Conservation (phyloP, 2,329 filamentous ascomycete genomes). For the Aspergillus japonicus region DNA sequence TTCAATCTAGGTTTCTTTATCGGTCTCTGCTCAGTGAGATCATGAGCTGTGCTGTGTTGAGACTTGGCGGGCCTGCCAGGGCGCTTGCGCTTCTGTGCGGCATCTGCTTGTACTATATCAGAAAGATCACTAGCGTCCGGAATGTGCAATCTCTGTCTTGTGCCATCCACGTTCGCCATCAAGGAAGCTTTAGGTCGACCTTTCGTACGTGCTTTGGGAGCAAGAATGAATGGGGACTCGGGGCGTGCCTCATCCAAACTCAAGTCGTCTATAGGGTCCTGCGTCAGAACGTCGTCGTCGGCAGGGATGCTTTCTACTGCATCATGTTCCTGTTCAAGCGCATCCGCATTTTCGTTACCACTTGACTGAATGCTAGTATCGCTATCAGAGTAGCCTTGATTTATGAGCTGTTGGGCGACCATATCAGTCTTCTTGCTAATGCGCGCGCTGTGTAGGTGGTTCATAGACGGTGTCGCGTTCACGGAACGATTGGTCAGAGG, state of each 20-base stretch:
- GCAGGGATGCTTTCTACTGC: conserved; percentile 27
- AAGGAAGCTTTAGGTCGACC: conserved; percentile 15
- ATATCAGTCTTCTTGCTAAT: conserved; percentile 21
- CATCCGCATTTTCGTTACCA: conserved; percentile 35
- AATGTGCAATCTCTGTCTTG: background rate
- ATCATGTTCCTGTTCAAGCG: conserved; percentile 26
- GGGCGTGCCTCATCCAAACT: conserved; percentile 21
- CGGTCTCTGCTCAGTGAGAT: conserved; percentile 26
- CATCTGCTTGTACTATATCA: conserved; percentile 17
- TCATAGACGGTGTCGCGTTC: conserved; percentile 30
- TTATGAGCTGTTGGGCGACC: conserved; percentile 21
- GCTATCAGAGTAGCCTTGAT: conserved; percentile 37
- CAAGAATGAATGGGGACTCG: conserved; percentile 17
- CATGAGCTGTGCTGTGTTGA: conserved; percentile 21
- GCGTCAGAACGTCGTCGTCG: conserved; percentile 25
- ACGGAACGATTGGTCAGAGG: conserved; percentile 38
- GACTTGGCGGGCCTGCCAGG: conserved; percentile 34
- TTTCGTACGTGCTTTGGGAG: conserved; percentile 15
- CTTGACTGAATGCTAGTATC: conserved; percentile 31
- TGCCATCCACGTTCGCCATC: conserved; percentile 20
- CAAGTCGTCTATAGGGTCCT: conserved; percentile 16
- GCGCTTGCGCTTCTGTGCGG: conserved; percentile 28
- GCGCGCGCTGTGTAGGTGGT: conserved; percentile 24
- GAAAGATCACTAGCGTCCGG: background rate
- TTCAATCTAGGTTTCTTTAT: conserved; percentile 35